Percentiles rank a stretch among this genome's conserved stretches.
These are phyloP conservation scores for Naematelia aurantialba DNA, from an alignment of 768 basidiomycete species.

Conservation along the genomic window DNA sequence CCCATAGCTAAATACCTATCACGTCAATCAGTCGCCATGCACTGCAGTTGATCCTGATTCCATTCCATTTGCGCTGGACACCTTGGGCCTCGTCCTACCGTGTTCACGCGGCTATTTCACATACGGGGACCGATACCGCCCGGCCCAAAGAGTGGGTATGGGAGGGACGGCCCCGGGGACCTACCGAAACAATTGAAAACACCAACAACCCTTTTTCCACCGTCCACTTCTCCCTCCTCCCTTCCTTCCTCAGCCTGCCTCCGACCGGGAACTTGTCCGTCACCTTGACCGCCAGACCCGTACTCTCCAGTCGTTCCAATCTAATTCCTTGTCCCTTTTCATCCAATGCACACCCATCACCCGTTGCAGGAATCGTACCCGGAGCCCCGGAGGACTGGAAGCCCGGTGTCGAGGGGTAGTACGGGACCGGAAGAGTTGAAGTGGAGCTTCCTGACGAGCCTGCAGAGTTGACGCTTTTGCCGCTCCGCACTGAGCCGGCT, in stretches of 20 bases:
- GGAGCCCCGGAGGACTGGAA: not conserved
- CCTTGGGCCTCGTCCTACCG: too few species aligned
- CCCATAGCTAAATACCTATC: conserved; percentile 57
- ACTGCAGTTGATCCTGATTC: too few species aligned
- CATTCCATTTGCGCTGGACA: too few species aligned
- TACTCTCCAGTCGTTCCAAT: not conserved
- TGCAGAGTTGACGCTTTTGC: too few species aligned
- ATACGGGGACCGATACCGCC: too few species aligned
- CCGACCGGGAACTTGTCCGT: conserved; percentile 19
- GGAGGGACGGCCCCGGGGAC: too few species aligned
- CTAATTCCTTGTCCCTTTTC: not conserved
- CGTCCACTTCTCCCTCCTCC: conserved; percentile 58
- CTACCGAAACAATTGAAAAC: conserved; percentile 53
- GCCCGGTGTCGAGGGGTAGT: too few species aligned
- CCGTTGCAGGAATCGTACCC: not conserved
- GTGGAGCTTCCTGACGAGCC: too few species aligned
- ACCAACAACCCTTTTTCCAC: conserved; percentile 63
- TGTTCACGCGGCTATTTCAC: too few species aligned
- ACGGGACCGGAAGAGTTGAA: too few species aligned
- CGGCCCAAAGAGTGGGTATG: too few species aligned
- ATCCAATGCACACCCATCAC: not conserved
- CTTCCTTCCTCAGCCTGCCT: conserved; percentile 24
- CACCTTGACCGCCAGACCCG: not conserved
- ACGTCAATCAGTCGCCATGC: not conserved
- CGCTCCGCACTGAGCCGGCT: too few species aligned